Evolutionary conservation across 2,329 filamentous ascomycete genomes (phyloP).

Genomic region (Calonectria ilicicola): DNA sequence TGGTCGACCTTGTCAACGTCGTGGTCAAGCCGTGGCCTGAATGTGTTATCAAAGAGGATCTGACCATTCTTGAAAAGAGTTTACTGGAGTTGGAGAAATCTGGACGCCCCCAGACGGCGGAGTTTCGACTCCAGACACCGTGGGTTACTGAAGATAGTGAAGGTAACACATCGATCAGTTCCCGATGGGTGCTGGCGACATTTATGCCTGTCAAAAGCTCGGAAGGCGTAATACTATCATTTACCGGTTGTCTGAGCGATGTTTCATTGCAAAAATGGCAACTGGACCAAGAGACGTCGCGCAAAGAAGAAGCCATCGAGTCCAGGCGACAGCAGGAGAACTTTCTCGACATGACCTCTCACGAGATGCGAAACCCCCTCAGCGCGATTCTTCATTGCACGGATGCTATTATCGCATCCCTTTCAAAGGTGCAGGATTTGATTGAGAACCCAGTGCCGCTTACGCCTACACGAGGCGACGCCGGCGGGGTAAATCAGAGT

Average conservation of each 20-base stretch:
- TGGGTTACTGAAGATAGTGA: constrained; percentile 59
- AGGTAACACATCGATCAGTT: constrained; percentile 56
- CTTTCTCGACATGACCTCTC: constrained; percentile 82
- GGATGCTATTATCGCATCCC: constrained; percentile 72
- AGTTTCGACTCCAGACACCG: constrained; percentile 61
- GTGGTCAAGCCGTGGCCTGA: constrained; percentile 58
- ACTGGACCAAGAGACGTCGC: constrained; percentile 60
- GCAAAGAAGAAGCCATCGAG: constrained; percentile 68
- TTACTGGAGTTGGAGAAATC: constrained; percentile 54
- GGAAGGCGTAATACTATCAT: constrained; percentile 60
- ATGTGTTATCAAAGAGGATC: constrained; percentile 60
- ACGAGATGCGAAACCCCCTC: constrained; percentile 80
- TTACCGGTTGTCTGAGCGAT: constrained; percentile 60
- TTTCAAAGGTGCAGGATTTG: constrained; percentile 58
- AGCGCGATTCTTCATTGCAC: constrained; percentile 81
- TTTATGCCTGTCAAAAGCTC: constrained; percentile 63
- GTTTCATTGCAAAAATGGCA: constrained; percentile 64
- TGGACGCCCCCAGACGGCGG: constrained; percentile 58
- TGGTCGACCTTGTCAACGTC: constrained; percentile 52
- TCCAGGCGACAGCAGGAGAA: constrained; percentile 79
- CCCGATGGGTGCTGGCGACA: constrained; percentile 62
- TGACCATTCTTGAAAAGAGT: constrained; percentile 53
- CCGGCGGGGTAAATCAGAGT: constrained; percentile 11
- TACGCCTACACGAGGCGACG: constrained; percentile 36
- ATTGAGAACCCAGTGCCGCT: constrained; percentile 38